A percentile compares a stretch with the other conserved stretches of the same genome.
These are phyloP conservation scores for Xylariaceae sp. DNA, from an alignment of 2,329 filamentous ascomycete genomes.

Conservation along the genomic window DNA sequence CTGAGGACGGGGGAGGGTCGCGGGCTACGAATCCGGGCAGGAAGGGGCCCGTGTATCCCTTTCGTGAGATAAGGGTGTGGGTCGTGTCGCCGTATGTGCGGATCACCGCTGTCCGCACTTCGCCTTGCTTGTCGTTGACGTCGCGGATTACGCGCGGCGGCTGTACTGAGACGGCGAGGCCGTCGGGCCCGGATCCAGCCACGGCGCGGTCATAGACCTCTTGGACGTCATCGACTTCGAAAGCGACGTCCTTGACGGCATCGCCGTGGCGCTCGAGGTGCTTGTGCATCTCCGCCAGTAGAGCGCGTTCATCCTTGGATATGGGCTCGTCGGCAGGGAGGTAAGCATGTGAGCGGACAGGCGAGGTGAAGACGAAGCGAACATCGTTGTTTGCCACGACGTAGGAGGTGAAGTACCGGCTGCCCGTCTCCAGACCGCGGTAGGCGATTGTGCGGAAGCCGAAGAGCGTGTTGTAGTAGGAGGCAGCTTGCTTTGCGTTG, in stretches of 20 bases:
- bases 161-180: conserved; percentile 54
- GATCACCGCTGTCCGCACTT: conserved; percentile 71
- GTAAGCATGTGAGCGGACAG: conserved; percentile 57
- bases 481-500: conserved; percentile 91
- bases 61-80: conserved; percentile 78
- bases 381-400: conserved; percentile 73
- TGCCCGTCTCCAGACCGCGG: conserved; percentile 81
- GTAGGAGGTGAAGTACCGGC: conserved; percentile 73
- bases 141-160: conserved; percentile 45
- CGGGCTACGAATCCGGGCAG: conserved; percentile 72
- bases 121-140: conserved; percentile 55
- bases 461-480: conserved; percentile 82
- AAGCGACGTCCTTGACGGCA: conserved; percentile 90
- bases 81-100: conserved; percentile 93
- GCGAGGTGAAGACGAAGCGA: conserved; percentile 78
- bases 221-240: conserved; percentile 85
- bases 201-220: conserved; percentile 73
- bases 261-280: conserved; percentile 87
- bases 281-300: conserved; percentile 69
- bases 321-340: conserved; percentile 56
- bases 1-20: conserved; percentile 34
- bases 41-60: conserved; percentile 67
- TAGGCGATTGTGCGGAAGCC: conserved; percentile 82
- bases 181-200: conserved; percentile 37
- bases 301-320: conserved; percentile 54